A percentile compares a stretch with the other conserved stretches of the same genome.
Evolutionary conservation across 441 rosid species (phyloP).

Genomic region (Aquilaria agallochum): DNA sequence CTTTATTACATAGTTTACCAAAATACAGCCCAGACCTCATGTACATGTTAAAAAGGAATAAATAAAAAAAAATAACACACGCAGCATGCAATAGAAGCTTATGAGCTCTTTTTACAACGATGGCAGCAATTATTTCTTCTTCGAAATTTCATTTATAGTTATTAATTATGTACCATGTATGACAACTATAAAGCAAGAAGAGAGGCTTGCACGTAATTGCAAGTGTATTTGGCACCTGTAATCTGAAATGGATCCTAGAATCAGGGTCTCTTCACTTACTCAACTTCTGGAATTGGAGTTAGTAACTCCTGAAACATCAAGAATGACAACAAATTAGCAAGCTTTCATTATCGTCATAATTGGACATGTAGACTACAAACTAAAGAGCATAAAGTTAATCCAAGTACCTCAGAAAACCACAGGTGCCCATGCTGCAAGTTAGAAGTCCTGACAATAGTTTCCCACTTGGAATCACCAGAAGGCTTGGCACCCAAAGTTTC

Average conservation of each 20-base stretch:
- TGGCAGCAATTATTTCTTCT: no score
- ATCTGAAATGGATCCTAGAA: background rate
- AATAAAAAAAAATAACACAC: no score
- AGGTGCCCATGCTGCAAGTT: conserved; percentile 49
- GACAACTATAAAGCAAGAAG: no score
- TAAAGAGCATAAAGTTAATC: background rate
- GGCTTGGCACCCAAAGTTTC: conserved; percentile 28
- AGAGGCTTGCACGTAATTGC: no score
- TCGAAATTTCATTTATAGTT: no score
- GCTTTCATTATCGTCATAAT: conserved; percentile 8
- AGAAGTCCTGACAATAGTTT: conserved; percentile 64
- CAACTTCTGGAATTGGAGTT: conserved; percentile 64
- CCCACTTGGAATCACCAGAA: conserved; percentile 55
- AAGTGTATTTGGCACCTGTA: no score
- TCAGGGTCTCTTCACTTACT: conserved; percentile 14
- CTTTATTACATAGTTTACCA: no score
- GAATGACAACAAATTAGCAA: conserved; percentile 10
- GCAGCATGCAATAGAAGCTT: no score
- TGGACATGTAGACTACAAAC: background rate
- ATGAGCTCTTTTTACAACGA: no score
- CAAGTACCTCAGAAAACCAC: conserved; percentile 64
- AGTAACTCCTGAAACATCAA: conserved; percentile 53
- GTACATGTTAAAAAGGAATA: no score
- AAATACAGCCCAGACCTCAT: no score
- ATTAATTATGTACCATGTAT: no score